A percentile compares a stretch with the other conserved stretches of the same genome.
Evolutionary conservation across 805 yeast species (phyloP).

Genomic region (Spathaspora gorwiae): DNA sequence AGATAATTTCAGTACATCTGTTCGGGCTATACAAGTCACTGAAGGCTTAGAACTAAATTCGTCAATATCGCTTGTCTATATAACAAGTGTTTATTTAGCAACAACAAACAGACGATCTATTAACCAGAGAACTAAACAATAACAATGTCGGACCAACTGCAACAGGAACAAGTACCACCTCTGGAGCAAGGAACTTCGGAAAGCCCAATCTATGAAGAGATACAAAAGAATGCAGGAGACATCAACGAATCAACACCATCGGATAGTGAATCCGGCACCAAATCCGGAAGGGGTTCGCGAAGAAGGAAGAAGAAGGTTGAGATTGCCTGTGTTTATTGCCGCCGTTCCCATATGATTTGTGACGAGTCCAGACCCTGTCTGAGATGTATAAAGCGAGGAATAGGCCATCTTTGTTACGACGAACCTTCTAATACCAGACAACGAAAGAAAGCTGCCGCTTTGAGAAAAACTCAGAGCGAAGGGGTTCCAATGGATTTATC

Average conservation of each 20-base stretch:
- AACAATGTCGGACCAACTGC: no score
- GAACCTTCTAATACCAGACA: slow-evolving; percentile 50
- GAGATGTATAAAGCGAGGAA: slow-evolving; percentile 80
- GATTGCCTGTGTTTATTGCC: slow-evolving; percentile 83
- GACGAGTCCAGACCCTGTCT: slow-evolving; percentile 74
- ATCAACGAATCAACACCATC: slow-evolving; percentile 1
- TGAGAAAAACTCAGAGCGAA: slow-evolving; percentile 12
- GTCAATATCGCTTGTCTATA: no score
- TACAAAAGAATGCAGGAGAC: not conserved
- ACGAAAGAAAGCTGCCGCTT: slow-evolving; percentile 32
- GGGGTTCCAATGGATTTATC: not conserved
- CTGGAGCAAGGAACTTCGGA: no score
- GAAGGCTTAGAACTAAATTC: no score
- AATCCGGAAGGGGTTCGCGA: slow-evolving; percentile 4
- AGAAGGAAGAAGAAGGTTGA: slow-evolving; percentile 49
- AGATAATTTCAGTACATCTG: no score
- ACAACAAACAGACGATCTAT: no score
- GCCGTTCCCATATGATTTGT: slow-evolving; percentile 92
- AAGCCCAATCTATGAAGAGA: not conserved
- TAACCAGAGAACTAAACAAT: no score
- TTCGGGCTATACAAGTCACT: no score
- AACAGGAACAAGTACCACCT: no score
- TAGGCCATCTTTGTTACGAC: slow-evolving; percentile 82
- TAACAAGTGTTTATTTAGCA: no score
- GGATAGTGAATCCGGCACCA: slow-evolving; percentile 1